Percentiles rank a stretch among this genome's conserved stretches.
These are phyloP conservation scores for Neoboletus subvelutipes DNA, from an alignment of 768 basidiomycete species.

Conservation along the genomic window DNA sequence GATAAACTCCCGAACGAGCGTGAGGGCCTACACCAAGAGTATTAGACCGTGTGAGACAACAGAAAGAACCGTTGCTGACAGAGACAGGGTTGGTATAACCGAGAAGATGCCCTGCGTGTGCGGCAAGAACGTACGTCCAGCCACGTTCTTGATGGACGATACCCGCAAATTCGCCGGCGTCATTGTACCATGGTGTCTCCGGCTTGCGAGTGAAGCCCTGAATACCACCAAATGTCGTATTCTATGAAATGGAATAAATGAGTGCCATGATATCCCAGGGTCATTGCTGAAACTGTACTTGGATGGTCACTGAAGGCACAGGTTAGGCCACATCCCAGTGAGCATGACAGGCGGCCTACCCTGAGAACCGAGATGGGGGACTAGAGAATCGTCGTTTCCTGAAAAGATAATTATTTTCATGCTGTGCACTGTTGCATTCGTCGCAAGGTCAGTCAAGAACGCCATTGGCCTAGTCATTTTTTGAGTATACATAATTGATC, in stretches of 20 bases:
- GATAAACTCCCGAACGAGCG: constrained; percentile 65
- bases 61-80: constrained; percentile 39
- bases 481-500: constrained; percentile 8
- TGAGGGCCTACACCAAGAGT: constrained; percentile 45
- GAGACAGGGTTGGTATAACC: constrained; percentile 36
- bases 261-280: background rate
- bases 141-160: constrained; percentile 74
- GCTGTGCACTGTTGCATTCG: constrained; percentile 53
- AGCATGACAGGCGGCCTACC: constrained; percentile 34
- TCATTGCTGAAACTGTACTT: constrained; percentile 35
- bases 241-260: constrained; percentile 38
- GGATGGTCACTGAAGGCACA: constrained; percentile 49
- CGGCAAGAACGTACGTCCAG: constrained; percentile 44
- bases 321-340: constrained; percentile 4
- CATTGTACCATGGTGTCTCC: constrained; percentile 65
- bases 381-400: constrained; percentile 67
- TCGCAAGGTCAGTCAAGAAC: constrained; percentile 64
- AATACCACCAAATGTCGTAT: constrained; percentile 76
- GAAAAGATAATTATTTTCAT: constrained; percentile 61
- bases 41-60: background rate
- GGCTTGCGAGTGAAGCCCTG: constrained; percentile 72
- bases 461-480: constrained; percentile 49
- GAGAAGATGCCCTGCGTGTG: constrained; percentile 42
- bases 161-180: constrained; percentile 57
- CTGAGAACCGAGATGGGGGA: constrained; percentile 64